phyloP scores from a whole-genome alignment of 352 stramenopile genomes.

The Aphanomyces astaci region DNA sequence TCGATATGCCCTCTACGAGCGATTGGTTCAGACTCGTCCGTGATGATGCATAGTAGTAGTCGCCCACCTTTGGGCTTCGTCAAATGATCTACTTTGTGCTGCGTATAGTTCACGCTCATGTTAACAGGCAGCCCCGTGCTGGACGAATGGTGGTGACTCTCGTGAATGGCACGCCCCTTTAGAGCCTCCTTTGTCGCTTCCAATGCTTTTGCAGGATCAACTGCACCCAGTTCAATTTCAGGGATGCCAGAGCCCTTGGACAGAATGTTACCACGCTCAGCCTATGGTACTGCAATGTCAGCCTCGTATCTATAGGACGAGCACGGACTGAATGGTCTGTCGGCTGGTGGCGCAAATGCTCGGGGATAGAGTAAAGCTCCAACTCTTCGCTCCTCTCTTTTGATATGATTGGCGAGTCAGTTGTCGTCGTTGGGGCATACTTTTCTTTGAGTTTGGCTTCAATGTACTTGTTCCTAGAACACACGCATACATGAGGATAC shows the following conservation, averaged over 20 bases:
- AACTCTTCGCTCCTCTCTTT: constrained; percentile 40
- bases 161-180: too few relatives aligned
- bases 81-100: constrained; percentile 56
- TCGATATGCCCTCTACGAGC: too few relatives aligned
- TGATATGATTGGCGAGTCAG: not conserved
- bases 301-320: too few relatives aligned
- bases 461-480: constrained; percentile 67
- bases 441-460: constrained; percentile 61
- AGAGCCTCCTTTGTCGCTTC: constrained; percentile 44
- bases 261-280: too few relatives aligned
- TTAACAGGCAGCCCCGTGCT: constrained; percentile 62
- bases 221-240: constrained; percentile 58
- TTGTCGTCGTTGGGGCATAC: constrained; percentile 13
- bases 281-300: too few relatives aligned
- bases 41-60: too few relatives aligned
- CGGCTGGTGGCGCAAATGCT: constrained; percentile 36
- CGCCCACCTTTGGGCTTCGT: constrained; percentile 61
- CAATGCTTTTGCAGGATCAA: constrained; percentile 46
- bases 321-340: constrained; percentile 8
- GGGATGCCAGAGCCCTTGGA: constrained; percentile 70
- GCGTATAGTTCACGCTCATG: constrained; percentile 73
- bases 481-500: not conserved
- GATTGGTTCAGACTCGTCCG: too few relatives aligned
- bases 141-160: too few relatives aligned
- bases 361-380: constrained; percentile 52